Conservation (phyloP, 345 rosid genomes). For the Citrus mangshanensis region DNA sequence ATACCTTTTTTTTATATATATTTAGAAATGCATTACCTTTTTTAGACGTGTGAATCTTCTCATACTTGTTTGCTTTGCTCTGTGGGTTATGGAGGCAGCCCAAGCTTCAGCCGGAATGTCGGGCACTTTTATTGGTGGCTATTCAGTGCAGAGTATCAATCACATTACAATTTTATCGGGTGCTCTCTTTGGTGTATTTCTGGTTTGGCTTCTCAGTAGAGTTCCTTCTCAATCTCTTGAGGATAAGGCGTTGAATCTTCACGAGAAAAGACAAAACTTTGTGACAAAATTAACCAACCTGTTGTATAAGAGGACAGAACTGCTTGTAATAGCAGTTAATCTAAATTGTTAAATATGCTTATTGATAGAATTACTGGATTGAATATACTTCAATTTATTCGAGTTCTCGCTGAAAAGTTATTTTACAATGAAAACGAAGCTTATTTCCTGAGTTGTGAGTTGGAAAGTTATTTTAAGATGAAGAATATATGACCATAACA, state of each 20-base stretch:
- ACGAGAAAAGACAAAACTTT: slow-evolving; percentile 24
- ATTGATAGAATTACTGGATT: background rate
- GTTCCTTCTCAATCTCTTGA: slow-evolving; percentile 51
- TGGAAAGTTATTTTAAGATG: background rate
- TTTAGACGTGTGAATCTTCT: background rate
- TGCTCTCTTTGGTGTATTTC: slow-evolving; percentile 73
- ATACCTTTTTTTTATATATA: background rate
- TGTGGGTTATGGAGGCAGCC: too few species aligned
- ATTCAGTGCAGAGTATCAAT: slow-evolving; percentile 66
- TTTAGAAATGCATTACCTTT: background rate
- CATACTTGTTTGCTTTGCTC: background rate
- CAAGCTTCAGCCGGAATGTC: slow-evolving; percentile 64
- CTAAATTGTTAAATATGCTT: background rate
- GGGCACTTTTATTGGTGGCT: slow-evolving; percentile 47
- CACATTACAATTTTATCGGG: slow-evolving; percentile 92
- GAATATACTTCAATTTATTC: background rate
- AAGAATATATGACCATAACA: background rate
- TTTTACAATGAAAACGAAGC: too few species aligned
- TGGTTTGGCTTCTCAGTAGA: slow-evolving; percentile 81
- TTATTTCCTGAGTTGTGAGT: too few species aligned
- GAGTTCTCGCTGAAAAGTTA: background rate
- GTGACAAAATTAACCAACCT: background rate
- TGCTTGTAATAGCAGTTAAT: background rate
- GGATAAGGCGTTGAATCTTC: slow-evolving; percentile 19
- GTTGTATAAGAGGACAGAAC: background rate